These are phyloP conservation scores for Peronospora belbahrii DNA, from an alignment of 352 stramenopile species.

Conservation along the genomic window DNA sequence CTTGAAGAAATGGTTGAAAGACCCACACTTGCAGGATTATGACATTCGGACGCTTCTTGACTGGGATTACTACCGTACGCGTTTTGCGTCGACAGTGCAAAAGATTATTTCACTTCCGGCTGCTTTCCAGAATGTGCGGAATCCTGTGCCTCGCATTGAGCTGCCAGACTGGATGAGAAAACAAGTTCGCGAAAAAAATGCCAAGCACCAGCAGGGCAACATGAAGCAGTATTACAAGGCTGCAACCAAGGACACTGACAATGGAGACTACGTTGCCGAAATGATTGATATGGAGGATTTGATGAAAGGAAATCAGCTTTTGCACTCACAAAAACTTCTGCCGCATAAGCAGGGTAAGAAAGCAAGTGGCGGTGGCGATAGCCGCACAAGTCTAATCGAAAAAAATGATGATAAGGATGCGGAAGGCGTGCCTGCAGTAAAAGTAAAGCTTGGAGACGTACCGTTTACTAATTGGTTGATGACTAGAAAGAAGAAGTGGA, in stretches of 20 bases:
- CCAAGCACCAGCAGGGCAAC: slow-evolving; percentile 62
- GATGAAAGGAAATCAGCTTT: slow-evolving; percentile 20
- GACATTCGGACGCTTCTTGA: slow-evolving; percentile 93
- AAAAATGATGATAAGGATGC: slow-evolving; percentile 24
- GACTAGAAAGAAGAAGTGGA: slow-evolving; percentile 74
- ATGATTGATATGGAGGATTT: slow-evolving; percentile 74
- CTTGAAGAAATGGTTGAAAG: slow-evolving; percentile 96
- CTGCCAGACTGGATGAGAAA: slow-evolving; percentile 95
- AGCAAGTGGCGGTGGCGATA: slow-evolving; percentile 10
- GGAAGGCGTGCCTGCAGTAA: slow-evolving; percentile 5
- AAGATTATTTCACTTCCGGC: slow-evolving; percentile 99
- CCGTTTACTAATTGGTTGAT: slow-evolving; percentile 52
- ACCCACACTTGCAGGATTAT: slow-evolving; percentile 88
- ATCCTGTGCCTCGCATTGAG: slow-evolving; percentile 93
- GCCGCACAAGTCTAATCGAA: slow-evolving; percentile 12
- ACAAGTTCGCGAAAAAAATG: slow-evolving; percentile 87
- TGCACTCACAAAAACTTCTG: slow-evolving; percentile 2
- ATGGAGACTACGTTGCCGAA: slow-evolving; percentile 44
- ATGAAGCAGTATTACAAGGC: slow-evolving; percentile 89
- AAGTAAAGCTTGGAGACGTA: slow-evolving; percentile 53
- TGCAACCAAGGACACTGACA: slow-evolving; percentile 16
- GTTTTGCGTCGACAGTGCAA: slow-evolving; percentile 88
- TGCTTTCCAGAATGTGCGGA: slow-evolving; percentile 94
- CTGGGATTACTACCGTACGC: slow-evolving; percentile 96
- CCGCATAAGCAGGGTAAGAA: slow-evolving; percentile 13